phyloP scores from a whole-genome alignment of 768 basidiomycete genomes.

The Calocybe indica region DNA sequence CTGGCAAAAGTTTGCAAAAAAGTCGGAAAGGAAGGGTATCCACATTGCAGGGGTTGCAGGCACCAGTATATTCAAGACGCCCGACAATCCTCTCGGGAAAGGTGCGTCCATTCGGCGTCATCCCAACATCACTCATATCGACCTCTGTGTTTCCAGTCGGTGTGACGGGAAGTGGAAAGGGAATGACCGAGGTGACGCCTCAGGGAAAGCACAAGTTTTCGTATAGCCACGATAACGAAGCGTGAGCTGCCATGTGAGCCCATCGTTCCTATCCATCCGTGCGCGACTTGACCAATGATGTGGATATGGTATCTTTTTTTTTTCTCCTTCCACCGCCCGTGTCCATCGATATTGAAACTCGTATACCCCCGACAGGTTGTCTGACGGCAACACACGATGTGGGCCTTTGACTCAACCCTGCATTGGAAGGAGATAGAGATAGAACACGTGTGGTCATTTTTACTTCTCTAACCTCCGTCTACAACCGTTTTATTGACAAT shows the following conservation, averaged over 20 bases:
- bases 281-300: neutral
- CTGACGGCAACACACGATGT: too few species aligned
- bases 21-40: slow-evolving; percentile 88
- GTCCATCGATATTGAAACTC: too few species aligned
- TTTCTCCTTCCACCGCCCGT: too few species aligned
- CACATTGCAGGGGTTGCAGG: slow-evolving; percentile 85
- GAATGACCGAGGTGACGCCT: slow-evolving; percentile 73
- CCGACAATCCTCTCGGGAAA: slow-evolving; percentile 83
- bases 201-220: slow-evolving; percentile 76
- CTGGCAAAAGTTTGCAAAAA: slow-evolving; percentile 96
- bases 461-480: too few species aligned
- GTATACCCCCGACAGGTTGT: too few species aligned
- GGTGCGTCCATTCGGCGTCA: slow-evolving; percentile 37
- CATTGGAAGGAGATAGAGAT: too few species aligned
- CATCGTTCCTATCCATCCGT: slow-evolving; percentile 1
- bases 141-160: slow-evolving; percentile 51
- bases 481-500: slow-evolving; percentile 7
- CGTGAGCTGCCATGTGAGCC: slow-evolving; percentile 9
- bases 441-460: too few species aligned
- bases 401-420: too few species aligned
- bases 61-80: slow-evolving; percentile 92
- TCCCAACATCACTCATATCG: neutral
- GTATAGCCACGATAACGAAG: slow-evolving; percentile 36
- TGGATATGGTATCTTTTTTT: too few species aligned
- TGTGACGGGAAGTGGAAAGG: slow-evolving; percentile 87